Evolutionary conservation across 495 filamentous ascomycete genomes (phyloP), one percentile per base, ranked within the genome.

Genomic region (Hypoxylon lienhwacheense): DNA sequence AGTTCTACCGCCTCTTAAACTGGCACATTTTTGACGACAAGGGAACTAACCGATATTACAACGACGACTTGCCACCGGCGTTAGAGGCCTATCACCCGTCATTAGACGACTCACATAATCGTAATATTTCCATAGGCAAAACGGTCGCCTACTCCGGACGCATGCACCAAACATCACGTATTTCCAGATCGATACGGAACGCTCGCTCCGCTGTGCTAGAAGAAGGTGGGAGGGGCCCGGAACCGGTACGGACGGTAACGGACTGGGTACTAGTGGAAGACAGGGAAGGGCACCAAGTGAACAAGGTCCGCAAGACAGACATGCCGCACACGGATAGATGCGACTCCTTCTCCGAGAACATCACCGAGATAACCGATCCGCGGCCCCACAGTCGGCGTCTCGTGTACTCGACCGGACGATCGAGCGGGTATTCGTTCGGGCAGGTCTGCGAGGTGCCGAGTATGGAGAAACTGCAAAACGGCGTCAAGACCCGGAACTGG

Each of bases 231-330:
- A n/a, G n/a, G n/a, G n/a, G n/a, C n/a, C n/a, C 4, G 1, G n/a
- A 22, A 5, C 24, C 34, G 25, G 5, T 25, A 33, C 16, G 7
- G 7, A 51, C 47, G n/a, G 28, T 51, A 6, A 51, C 47, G 19
- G 47, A 51, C 12, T 51, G 47, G 47, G 47, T 51, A 8, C 26
- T 51, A 11, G 47, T 51, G 0, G 47, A 51, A 26, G 25, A 24
- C 14, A 17, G 11, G 4, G 17, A 11, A 3, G 28, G 26, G 6
- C n/a, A 28, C 2, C 47, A 51, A 22, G 26, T 42, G n/a, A 51
- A 51, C 12, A 41, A 17, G 19, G 36, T 51, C 3, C 47, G 47
- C 12, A 25, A 42, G 7, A 20, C 12, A 5, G 17, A 34, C 25
- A 33, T 32, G 16, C 36, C 24, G 15, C 4, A 26, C 7, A 15